phyloP scores from a whole-genome alignment of 1,284 basidiomycete genomes.

The Takashimella tepidaria region DNA sequence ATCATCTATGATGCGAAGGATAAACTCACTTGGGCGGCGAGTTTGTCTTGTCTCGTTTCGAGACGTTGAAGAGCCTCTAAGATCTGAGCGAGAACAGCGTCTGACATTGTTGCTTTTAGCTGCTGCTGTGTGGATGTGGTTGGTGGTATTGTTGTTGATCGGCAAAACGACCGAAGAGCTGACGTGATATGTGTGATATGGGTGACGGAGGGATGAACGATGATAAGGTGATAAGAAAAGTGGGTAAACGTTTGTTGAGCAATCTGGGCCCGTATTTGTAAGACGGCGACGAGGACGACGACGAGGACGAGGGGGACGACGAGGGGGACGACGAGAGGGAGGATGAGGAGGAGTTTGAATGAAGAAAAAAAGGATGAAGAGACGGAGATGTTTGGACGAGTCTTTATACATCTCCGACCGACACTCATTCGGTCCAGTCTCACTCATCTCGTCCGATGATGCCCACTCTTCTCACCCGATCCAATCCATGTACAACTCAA shows the following conservation, averaged over 20 bases:
- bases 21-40: slow-evolving; percentile 29
- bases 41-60: slow-evolving; percentile 32
- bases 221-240: no score
- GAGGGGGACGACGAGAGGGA: not conserved
- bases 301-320: not conserved
- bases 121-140: not conserved
- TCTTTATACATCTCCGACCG: no score
- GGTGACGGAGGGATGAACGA: no score
- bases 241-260: no score
- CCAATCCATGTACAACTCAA: not conserved
- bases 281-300: not conserved
- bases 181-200: no score
- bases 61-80: slow-evolving; percentile 32
- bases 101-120: slow-evolving; percentile 13
- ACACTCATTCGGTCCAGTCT: not conserved
- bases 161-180: no score
- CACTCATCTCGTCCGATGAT: not conserved
- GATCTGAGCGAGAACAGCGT: slow-evolving; percentile 22
- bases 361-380: not conserved
- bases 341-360: not conserved
- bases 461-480: not conserved
- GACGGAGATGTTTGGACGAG: not conserved
- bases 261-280: no score
- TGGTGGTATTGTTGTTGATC: not conserved
- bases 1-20: slow-evolving; percentile 9